A percentile compares a stretch with the other conserved stretches of the same genome.
Evolutionary conservation across 2,329 filamentous ascomycete species (phyloP).

Genomic region (Septoria linicola): DNA sequence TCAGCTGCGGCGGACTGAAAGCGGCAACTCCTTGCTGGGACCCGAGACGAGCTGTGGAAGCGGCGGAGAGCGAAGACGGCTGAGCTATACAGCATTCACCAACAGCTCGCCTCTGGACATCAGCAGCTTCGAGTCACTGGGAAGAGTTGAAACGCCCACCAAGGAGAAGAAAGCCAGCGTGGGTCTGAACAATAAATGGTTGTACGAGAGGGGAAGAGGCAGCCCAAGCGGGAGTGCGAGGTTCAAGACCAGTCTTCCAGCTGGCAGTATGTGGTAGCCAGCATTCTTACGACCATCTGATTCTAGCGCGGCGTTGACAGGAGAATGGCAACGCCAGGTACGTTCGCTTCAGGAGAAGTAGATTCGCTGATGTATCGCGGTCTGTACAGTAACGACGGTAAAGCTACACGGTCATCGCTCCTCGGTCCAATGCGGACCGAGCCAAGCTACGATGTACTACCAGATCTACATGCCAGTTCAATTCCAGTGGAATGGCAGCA

Average conservation of each 20-base stretch:
- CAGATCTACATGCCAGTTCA: too few species aligned
- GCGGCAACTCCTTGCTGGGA: constrained; percentile 13
- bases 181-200: constrained; percentile 86
- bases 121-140: constrained; percentile 31
- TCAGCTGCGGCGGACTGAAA: constrained; percentile 15
- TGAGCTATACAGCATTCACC: constrained; percentile 57
- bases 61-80: constrained; percentile 50
- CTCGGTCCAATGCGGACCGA: too few species aligned
- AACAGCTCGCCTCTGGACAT: constrained; percentile 51
- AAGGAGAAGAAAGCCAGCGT: constrained; percentile 60
- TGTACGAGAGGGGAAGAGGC: constrained; percentile 76
- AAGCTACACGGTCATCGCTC: too few species aligned
- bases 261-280: constrained; percentile 12
- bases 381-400: constrained; percentile 3
- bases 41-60: constrained; percentile 8
- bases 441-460: too few species aligned
- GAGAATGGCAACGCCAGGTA: too few species aligned
- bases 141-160: constrained; percentile 29
- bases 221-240: constrained; percentile 45
- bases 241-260: constrained; percentile 12
- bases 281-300: too few species aligned
- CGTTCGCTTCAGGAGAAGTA: neutral
- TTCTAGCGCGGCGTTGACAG: too few species aligned
- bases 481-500: too few species aligned
- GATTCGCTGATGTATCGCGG: constrained; percentile 6